Base-by-base conservation (phyloP, 192 early-diverging fungal genomes). In the Umbelopsis sp. region DNA sequence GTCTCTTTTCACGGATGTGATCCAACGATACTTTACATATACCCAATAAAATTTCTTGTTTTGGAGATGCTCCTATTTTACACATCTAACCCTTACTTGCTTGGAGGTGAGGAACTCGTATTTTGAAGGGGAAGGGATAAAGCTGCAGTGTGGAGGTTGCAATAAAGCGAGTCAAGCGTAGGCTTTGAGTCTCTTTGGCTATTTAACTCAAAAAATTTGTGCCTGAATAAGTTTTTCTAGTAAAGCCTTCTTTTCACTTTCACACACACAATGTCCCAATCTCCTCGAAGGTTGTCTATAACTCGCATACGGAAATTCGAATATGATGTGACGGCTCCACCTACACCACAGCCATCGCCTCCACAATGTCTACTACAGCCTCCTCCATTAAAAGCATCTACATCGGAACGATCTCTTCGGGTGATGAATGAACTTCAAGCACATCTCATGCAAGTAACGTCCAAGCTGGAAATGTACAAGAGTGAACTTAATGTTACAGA, bases 241-340 rank as follows among this genome's bases (percentile, higher is more conserved):
- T 32, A 26, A 62, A 34, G 16, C 56, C 31, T 12, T 62, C 5
- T 32, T 20, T 34, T 34, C n/a, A n/a, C n/a, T 49, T 49, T 21
- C n/a, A 49, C n/a, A n/a, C 16, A 29, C 34, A 20, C 29, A 22
- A 62, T 62, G 56, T 29, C 29, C 56, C 56, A 62, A 31, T 62
- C 56, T 62, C 56, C 56, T 62, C 26, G 56, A 62, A 22, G 56
- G 14, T 62, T 62, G 31, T 62, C 56, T 62, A 62, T 62, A 62
- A 29, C 56, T 62, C 56, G 56, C 29, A 62, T 62, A 29, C 26
- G 56, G 14, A 62, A 62, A 26, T 62, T 62, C 26, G 56, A 62
- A 62, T 62, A 62, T 6, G 56, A 62, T 20, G 26, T 62, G 29
- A 62, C 56, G 6, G 56, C 56, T 62, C 56, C 56, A 14, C 56